These are phyloP conservation scores for Cyberlindnera xylosilytica DNA, from an alignment of 805 yeast genomes.

Conservation along the genomic window DNA sequence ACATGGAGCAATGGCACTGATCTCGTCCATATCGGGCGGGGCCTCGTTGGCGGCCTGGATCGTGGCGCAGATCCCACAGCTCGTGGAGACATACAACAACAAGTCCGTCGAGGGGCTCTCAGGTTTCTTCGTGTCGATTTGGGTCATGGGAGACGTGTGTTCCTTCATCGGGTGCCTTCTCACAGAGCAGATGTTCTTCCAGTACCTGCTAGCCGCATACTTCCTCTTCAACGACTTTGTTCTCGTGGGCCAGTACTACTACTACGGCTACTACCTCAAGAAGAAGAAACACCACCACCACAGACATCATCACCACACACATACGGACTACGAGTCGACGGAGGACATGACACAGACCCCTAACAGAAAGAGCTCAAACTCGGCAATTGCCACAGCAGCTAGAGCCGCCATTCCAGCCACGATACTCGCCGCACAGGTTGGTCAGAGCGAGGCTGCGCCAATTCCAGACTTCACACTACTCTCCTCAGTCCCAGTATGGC, in stretches of 20 bases:
- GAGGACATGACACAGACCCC: slow-evolving; percentile 1
- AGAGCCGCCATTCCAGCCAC: slow-evolving; percentile 25
- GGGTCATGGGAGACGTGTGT: slow-evolving; percentile 43
- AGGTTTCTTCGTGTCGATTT: slow-evolving; percentile 46
- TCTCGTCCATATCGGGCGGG: slow-evolving; percentile 40
- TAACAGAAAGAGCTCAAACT: not conserved
- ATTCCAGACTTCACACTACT: slow-evolving; percentile 8
- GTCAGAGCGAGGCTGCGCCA: slow-evolving; percentile 21
- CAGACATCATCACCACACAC: slow-evolving; percentile 30
- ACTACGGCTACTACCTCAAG: slow-evolving; percentile 46
- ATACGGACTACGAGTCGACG: slow-evolving; percentile 2
- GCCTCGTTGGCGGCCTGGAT: slow-evolving; percentile 42
- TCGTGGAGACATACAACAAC: slow-evolving; percentile 50
- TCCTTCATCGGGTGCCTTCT: slow-evolving; percentile 67
- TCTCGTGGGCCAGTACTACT: slow-evolving; percentile 66
- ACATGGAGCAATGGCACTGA: slow-evolving; percentile 3
- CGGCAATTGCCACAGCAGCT: slow-evolving; percentile 9
- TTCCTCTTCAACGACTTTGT: slow-evolving; percentile 70
- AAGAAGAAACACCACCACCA: slow-evolving; percentile 31
- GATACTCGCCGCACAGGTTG: slow-evolving; percentile 27
- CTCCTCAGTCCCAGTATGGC: not conserved
- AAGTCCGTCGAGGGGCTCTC: slow-evolving; percentile 61
- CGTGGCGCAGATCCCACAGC: slow-evolving; percentile 54
- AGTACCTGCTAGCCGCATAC: slow-evolving; percentile 66
- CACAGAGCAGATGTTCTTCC: slow-evolving; percentile 80